A percentile compares a stretch with the other conserved stretches of the same genome.
Evolutionary conservation across 768 basidiomycete genomes (phyloP).

Genomic region (Candolleomyces aberdarensis): DNA sequence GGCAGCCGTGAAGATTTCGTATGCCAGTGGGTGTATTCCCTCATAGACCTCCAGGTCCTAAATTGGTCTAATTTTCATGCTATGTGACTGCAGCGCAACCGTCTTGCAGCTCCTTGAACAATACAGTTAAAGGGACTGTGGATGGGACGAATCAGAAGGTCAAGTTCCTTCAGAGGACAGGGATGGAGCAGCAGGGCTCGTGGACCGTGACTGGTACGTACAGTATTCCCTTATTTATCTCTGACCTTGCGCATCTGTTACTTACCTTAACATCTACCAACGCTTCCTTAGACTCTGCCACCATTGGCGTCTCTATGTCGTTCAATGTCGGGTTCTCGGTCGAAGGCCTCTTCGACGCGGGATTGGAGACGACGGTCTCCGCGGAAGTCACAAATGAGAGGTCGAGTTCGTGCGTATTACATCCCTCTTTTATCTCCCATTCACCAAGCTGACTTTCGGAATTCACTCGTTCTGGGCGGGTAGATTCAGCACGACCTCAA

Average conservation of each 20-base stretch:
- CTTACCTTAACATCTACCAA: neutral
- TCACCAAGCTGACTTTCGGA: neutral
- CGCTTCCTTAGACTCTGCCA: neutral
- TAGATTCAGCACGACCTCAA: neutral
- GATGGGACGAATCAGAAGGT: neutral
- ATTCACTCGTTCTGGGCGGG: neutral
- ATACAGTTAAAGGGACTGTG: neutral
- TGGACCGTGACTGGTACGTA: neutral
- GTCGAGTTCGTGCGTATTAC: neutral
- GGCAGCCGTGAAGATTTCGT: no score
- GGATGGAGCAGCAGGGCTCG: neutral
- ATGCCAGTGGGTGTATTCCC: no score
- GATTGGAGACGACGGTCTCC: neutral
- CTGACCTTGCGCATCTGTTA: neutral
- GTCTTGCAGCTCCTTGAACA: neutral
- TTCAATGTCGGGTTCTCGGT: neutral
- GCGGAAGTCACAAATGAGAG: neutral
- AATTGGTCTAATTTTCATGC: no score
- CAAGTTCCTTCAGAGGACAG: neutral
- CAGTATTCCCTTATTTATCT: neutral
- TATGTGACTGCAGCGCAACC: neutral
- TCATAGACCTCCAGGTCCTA: no score
- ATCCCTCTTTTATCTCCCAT: neutral
- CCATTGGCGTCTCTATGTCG: neutral
- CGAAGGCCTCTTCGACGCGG: neutral